Conservation (phyloP, 352 stramenopile species). For the Phytopythium mirpurense region DNA sequence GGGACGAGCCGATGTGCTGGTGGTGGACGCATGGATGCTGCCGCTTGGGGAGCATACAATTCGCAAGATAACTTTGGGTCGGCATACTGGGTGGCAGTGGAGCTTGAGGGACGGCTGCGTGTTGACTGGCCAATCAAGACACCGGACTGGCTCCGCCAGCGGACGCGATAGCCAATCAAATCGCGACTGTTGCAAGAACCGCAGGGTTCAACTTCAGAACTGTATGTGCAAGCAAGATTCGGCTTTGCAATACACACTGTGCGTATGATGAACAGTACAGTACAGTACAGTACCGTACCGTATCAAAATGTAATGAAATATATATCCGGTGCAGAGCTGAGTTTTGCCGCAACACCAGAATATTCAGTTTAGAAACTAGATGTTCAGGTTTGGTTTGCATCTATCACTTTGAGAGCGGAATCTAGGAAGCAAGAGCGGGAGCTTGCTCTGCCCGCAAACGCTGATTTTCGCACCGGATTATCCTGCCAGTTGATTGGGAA, state of each 20-base stretch:
- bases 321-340: too few relatives aligned
- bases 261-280: too few relatives aligned
- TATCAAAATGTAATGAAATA: too few relatives aligned
- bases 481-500: not conserved
- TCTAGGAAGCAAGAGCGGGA: not conserved
- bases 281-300: too few relatives aligned
- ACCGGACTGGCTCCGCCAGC: not conserved
- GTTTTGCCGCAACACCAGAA: slow-evolving; percentile 1
- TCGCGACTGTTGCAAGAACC: too few relatives aligned
- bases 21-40: slow-evolving; percentile 5
- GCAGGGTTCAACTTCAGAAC: not conserved
- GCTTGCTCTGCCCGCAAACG: not conserved
- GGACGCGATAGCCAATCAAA: not conserved
- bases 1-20: not conserved
- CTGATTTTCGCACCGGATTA: not conserved
- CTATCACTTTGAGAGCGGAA: too few relatives aligned
- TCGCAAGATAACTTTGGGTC: not conserved
- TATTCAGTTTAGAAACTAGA: too few relatives aligned
- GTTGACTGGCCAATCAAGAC: slow-evolving; percentile 8
- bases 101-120: not conserved
- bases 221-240: slow-evolving; percentile 8
- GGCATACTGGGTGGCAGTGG: not conserved
- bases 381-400: too few relatives aligned
- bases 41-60: slow-evolving; percentile 1
- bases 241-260: too few relatives aligned